phyloP scores from a whole-genome alignment of 345 rosid genomes.

The Sonneratia caseolaris region DNA sequence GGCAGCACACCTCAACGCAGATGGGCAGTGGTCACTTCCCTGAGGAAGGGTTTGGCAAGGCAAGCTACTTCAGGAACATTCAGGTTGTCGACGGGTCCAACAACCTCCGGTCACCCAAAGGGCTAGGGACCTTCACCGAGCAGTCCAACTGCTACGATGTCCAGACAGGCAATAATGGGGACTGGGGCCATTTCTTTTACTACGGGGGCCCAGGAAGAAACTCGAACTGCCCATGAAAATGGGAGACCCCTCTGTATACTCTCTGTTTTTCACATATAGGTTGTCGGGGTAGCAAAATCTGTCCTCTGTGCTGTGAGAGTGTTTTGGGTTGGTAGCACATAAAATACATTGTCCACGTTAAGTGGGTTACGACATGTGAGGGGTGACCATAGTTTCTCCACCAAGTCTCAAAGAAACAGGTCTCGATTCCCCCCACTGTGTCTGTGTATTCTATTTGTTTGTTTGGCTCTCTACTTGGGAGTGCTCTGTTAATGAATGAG shows the following conservation, averaged over 20 bases:
- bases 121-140: constrained; percentile 33
- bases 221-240: constrained; percentile 27
- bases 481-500: neutral
- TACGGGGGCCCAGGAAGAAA: constrained; percentile 48
- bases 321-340: constrained; percentile 7
- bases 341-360: neutral
- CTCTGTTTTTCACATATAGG: neutral
- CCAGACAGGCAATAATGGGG: constrained; percentile 31
- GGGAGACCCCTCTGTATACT: neutral
- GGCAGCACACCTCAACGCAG: constrained; percentile 43
- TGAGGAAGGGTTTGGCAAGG: constrained; percentile 42
- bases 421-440: neutral
- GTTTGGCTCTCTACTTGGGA: neutral
- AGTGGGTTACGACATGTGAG: neutral
- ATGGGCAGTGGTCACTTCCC: constrained; percentile 52
- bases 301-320: neutral
- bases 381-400: constrained; percentile 3
- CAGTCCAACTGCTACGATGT: constrained; percentile 41
- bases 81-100: constrained; percentile 42
- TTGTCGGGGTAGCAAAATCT: neutral
- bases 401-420: constrained; percentile 4
- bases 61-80: constrained; percentile 41
- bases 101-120: constrained; percentile 41
- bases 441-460: constrained; percentile 4
- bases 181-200: constrained; percentile 49